phyloP scores from a whole-genome alignment of 192 early-diverging fungal species.

The Backusella tarrabulga region DNA sequence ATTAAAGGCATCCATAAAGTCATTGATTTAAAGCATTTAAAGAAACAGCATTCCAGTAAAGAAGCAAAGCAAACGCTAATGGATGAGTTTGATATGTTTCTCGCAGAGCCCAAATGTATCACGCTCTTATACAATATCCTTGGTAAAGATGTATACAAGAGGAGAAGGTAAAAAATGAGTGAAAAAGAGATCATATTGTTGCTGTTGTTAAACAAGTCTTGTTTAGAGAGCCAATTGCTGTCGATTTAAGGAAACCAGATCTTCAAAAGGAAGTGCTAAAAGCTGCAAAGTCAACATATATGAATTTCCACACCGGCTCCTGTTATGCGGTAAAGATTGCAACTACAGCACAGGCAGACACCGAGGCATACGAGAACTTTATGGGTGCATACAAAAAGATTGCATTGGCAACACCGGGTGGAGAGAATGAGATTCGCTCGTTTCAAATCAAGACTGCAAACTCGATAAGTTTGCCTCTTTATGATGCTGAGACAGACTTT shows the following conservation, averaged over 20 bases:
- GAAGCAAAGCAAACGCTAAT: conserved; percentile 79
- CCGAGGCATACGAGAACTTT: conserved; percentile 78
- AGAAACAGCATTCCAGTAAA: conserved; percentile 73
- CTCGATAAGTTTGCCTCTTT: conserved; percentile 83
- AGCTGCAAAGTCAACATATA: conserved; percentile 63
- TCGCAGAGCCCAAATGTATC: conserved; percentile 82
- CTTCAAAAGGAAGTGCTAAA: conserved; percentile 61
- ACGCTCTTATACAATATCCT: conserved; percentile 71
- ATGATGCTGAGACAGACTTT: conserved; percentile 56
- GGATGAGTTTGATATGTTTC: conserved; percentile 79
- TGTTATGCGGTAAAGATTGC: conserved; percentile 68
- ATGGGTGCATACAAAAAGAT: conserved; percentile 58
- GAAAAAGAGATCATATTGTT: neutral
- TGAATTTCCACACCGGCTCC: conserved; percentile 29
- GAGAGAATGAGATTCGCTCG: conserved; percentile 84
- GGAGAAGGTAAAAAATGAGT: conserved; percentile 67
- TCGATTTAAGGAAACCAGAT: conserved; percentile 59
- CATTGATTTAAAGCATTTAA: conserved; percentile 75
- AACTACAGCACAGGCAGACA: conserved; percentile 51
- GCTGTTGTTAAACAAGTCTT: neutral
- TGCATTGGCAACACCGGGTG: conserved; percentile 66
- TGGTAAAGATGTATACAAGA: conserved; percentile 72
- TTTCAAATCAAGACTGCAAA: conserved; percentile 81
- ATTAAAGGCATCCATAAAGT: conserved; percentile 71
- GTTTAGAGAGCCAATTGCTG: conserved; percentile 65